Evolutionary conservation across 2,329 filamentous ascomycete species (phyloP).

Genomic region (Nothophoma quercina): DNA sequence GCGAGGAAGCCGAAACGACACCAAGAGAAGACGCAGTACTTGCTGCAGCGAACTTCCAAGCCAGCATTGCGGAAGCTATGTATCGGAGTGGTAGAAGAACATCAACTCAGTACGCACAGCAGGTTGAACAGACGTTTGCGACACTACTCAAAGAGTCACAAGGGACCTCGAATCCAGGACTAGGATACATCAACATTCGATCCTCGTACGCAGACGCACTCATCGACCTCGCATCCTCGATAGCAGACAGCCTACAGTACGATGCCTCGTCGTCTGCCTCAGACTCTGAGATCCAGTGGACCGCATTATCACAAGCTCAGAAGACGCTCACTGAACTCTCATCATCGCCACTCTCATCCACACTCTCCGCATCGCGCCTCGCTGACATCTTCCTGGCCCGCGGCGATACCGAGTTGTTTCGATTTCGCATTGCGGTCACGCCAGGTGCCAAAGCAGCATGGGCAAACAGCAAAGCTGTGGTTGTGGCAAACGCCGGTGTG

Average conservation of each 20-base stretch:
- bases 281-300: conserved; percentile 42
- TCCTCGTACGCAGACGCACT: conserved; percentile 66
- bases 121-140: conserved; percentile 46
- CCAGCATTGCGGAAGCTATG: conserved; percentile 63
- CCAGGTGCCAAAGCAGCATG: conserved; percentile 36
- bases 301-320: conserved; percentile 41
- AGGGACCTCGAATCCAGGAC: conserved; percentile 58
- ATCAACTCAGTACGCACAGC: conserved; percentile 60
- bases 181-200: conserved; percentile 60
- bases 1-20: conserved; percentile 45
- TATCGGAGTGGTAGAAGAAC: conserved; percentile 62
- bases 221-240: conserved; percentile 60
- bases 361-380: conserved; percentile 34
- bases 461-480: conserved; percentile 41
- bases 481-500: conserved; percentile 51
- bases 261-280: conserved; percentile 17
- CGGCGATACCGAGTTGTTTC: conserved; percentile 45
- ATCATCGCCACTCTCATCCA: conserved; percentile 20
- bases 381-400: conserved; percentile 44
- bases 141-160: conserved; percentile 51
- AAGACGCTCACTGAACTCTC: conserved; percentile 38
- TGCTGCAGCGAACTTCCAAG: conserved; percentile 64
- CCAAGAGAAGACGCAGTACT: conserved; percentile 61
- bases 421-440: conserved; percentile 40
- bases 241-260: conserved; percentile 42